Percentiles rank a stretch among this genome's conserved stretches.
phyloP scores from a whole-genome alignment of 2,329 filamentous ascomycete genomes.

The Decorospora gaudefroyi region DNA sequence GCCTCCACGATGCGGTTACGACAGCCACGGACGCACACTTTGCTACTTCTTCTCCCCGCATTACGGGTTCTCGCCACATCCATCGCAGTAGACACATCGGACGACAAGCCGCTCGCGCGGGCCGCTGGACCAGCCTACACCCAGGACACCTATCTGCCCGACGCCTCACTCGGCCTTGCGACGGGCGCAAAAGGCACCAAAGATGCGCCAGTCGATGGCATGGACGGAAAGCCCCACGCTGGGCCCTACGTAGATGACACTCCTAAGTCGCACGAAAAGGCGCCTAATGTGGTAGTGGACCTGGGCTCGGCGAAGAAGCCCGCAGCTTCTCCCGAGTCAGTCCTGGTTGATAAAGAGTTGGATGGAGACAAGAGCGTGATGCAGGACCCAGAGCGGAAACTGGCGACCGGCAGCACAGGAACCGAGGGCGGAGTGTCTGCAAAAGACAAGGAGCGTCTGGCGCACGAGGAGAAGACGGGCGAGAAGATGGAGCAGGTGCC shows the following conservation, averaged over 20 bases:
- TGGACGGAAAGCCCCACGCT: conserved; percentile 89
- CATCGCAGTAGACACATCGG: conserved; percentile 42
- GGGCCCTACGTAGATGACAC: conserved; percentile 73
- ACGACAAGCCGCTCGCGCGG: conserved; percentile 35
- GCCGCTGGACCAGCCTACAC: conserved; percentile 35
- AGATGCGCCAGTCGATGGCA: conserved; percentile 87
- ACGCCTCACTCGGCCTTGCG: conserved; percentile 30
- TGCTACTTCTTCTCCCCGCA: conserved; percentile 62
- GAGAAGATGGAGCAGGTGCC: conserved; percentile 74
- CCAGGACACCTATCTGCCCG: conserved; percentile 26
- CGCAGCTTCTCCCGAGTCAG: conserved; percentile 28
- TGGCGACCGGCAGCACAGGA: conserved; percentile 83
- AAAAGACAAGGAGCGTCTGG: conserved; percentile 76
- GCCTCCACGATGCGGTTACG: conserved; percentile 62
- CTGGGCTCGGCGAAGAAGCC: conserved; percentile 44
- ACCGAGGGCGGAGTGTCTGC: conserved; percentile 88
- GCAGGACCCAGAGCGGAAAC: conserved; percentile 78
- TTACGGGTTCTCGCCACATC: conserved; percentile 61
- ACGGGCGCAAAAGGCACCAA: conserved; percentile 61
- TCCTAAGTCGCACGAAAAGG: conserved; percentile 37
- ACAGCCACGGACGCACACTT: conserved; percentile 55
- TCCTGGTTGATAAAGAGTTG: conserved; percentile 50
- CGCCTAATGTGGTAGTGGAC: conserved; percentile 44
- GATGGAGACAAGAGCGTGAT: conserved; percentile 77
- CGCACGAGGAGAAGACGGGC: conserved; percentile 67